Base-by-base conservation (phyloP, 495 filamentous ascomycete species). In the Haplographium delicatum region DNA sequence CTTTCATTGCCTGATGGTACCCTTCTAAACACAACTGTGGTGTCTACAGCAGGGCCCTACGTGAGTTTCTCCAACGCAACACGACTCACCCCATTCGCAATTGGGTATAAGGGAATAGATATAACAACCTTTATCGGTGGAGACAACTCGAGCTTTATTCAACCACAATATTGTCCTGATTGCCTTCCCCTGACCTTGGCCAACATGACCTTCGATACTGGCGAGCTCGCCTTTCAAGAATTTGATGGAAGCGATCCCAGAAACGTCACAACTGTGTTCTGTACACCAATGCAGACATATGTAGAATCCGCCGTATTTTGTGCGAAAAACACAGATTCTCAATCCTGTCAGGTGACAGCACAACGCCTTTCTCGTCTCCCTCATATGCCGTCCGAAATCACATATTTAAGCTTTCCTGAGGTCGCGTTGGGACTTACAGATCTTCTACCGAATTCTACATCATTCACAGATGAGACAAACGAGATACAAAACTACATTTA, bases 71-170 rank as follows among this genome's bases (percentile, higher is more conserved):
- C 23, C 11, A 51, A 59, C 28, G 34, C 47, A 6, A 25, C 46
- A 1, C 3, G 3, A 7, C 11, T 18, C 8, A 28, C 41, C 16
- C 33, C 46, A 19, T 59, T 45, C 45, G 47, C 51, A 3, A 44
- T 59, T 18, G 56, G 56, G 6, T 59, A 59, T 28, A 6, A 35
- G 26, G 56, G 56, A 26, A 18, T 31, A 18, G 51, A 59, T 24
- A 22, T 54, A 7, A 38, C 41, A 7, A 16, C 42, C 1, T 30
- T 26, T 15, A 25, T 44, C 23, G 47, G 24, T 19, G 19, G 18
- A 5, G 25, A 39, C 27, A 28, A 28, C 11, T 23, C 41, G 13
- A 16, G 22, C 27, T 48, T 37, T 31, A 22, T 44, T 4, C 26
- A 8, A 19, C 44, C 49, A 11, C 28, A 37, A 19, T 31, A 18